Percentiles rank a stretch among this genome's conserved stretches.
Evolutionary conservation across 2,329 filamentous ascomycete genomes (phyloP).

Genomic region (Ciborinia camelliae): DNA sequence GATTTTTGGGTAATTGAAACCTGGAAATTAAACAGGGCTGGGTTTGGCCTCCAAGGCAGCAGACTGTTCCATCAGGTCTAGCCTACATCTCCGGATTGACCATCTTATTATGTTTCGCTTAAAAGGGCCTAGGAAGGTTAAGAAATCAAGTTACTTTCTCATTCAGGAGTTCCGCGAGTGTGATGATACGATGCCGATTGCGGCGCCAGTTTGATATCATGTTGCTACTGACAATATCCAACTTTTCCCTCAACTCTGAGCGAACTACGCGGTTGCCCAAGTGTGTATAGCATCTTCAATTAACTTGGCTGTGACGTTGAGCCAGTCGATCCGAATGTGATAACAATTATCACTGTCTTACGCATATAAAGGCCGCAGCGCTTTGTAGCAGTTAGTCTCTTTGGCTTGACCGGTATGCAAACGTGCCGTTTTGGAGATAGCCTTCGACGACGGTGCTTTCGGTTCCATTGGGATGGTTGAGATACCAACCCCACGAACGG

Average conservation of each 20-base stretch:
- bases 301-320: conserved; percentile 91
- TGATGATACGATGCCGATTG: too few relatives aligned
- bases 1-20: too few relatives aligned
- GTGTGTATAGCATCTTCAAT: conserved; percentile 85
- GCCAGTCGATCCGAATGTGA: conserved; percentile 95
- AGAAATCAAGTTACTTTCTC: too few relatives aligned
- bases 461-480: conserved; percentile 54
- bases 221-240: not conserved
- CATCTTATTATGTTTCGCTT: conserved; percentile 55
- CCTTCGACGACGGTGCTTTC: conserved; percentile 58
- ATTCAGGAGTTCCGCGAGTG: too few relatives aligned
- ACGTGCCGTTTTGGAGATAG: conserved; percentile 53
- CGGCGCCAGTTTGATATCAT: not conserved
- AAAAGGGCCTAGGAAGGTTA: too few relatives aligned
- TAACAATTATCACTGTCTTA: conserved; percentile 98
- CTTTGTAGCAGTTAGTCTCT: too few relatives aligned
- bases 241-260: not conserved
- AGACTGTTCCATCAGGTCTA: conserved; percentile 81
- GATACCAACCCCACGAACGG: conserved; percentile 59
- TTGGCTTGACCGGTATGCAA: conserved; percentile 52
- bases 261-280: conserved; percentile 61
- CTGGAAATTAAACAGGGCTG: too few relatives aligned
- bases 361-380: too few relatives aligned
- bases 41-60: too few relatives aligned
- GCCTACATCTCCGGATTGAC: conserved; percentile 94